Conservation (phyloP, 805 yeast species). For the Ogataea nitratoaversa region DNA sequence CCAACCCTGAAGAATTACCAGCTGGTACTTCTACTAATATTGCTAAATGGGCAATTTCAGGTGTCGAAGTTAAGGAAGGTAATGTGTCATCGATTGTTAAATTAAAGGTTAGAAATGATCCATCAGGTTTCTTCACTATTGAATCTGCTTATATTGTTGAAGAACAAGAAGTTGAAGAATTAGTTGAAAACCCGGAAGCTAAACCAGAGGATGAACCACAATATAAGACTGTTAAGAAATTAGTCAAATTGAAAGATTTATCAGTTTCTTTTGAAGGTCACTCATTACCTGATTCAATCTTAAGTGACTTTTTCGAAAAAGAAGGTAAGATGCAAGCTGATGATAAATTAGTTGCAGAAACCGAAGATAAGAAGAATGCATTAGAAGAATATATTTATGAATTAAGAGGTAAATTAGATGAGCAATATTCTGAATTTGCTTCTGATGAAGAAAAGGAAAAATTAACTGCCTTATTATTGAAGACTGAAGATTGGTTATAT, state of each 20-base stretch:
- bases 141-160: conserved; percentile 94
- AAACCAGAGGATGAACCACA: conserved; percentile 73
- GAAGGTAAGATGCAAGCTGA: conserved; percentile 82
- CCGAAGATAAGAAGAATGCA: conserved; percentile 98
- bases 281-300: conserved; percentile 51
- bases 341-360: conserved; percentile 96
- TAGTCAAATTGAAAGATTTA: conserved; percentile 86
- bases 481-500: conserved; percentile 97
- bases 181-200: conserved; percentile 58
- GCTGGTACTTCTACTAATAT: conserved; percentile 59
- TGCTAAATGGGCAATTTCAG: conserved; percentile 83
- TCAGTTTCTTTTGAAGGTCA: conserved; percentile 55
- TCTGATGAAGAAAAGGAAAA: conserved; percentile 84
- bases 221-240: conserved; percentile 85
- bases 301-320: conserved; percentile 67
- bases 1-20: conserved; percentile 70
- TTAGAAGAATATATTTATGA: conserved; percentile 98
- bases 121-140: conserved; percentile 89
- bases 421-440: conserved; percentile 82
- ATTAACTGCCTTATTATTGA: conserved; percentile 65
- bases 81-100: conserved; percentile 78
- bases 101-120: conserved; percentile 94
- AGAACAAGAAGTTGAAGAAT: conserved; percentile 86
- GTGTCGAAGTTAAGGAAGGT: conserved; percentile 77
- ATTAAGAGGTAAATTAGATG: conserved; percentile 94